These are phyloP conservation scores for Apiospora marii DNA, from an alignment of 2,329 filamentous ascomycete genomes.

Conservation along the genomic window DNA sequence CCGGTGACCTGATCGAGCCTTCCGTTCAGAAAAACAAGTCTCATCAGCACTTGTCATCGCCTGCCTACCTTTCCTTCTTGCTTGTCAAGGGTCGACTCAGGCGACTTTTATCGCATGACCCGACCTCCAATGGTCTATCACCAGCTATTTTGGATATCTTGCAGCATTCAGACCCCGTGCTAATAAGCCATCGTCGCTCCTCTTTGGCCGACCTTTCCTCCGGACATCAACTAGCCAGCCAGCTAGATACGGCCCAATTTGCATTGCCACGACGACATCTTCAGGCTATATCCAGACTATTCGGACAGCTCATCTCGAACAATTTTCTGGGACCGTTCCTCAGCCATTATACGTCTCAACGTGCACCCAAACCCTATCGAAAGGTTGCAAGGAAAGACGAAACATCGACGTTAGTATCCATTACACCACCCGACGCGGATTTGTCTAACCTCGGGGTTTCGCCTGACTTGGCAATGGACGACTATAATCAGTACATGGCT, in stretches of 20 bases:
- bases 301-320: not conserved
- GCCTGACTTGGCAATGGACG: constrained; percentile 5
- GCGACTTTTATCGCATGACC: not conserved
- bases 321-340: not conserved
- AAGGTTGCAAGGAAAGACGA: not conserved
- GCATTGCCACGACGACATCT: not conserved
- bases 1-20: not conserved
- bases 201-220: not conserved
- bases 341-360: not conserved
- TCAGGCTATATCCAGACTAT: not conserved
- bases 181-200: not conserved
- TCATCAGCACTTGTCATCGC: not conserved
- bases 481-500: constrained; percentile 27
- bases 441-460: not conserved
- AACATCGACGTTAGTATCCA: not conserved
- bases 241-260: not conserved
- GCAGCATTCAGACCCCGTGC: not conserved
- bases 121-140: not conserved
- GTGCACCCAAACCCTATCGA: not conserved
- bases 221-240: not conserved
- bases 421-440: not conserved
- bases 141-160: not conserved
- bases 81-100: not conserved
- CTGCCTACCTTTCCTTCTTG: not conserved
- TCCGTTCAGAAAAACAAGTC: not conserved